Base-by-base conservation (phyloP, 2,329 filamentous ascomycete species). In the Claviceps paspali region DNA sequence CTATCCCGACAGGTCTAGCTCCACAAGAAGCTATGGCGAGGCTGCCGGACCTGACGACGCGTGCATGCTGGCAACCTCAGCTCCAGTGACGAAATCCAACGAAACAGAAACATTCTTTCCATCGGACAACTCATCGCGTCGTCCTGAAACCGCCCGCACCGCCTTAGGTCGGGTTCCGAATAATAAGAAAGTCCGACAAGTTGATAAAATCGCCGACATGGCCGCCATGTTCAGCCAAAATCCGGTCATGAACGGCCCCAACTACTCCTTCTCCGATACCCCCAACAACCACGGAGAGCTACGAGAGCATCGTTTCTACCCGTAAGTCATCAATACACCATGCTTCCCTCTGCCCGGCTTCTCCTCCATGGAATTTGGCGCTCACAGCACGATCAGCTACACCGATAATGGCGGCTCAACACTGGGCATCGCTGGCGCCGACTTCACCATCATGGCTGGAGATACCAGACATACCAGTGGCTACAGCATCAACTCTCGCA, bases 401-500 rank as follows among this genome's bases (percentile, higher is more conserved):
- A 92, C 91, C 48, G 88, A 98, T 68, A 98, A 98, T 59, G 91
- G 91, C 50, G 91, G 91, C 49, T 93, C 86, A 42, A 96, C 91
- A 38, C 76, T 98, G 39, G 91, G 86, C 53, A 96, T 98, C 60
- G 80, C 85, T 28, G 91, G 92, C 49, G 77, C 78, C 55, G 83
- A 92, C 67, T 98, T 96, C 68, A 77, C 86, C 55, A 92, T 98
- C 64, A 77, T 98, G 59, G 91, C 91, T 31, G 91, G 92, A 63
- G 91, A 98, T 67, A 98, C 91, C 50, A 83, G 91, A 57, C 84
- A 85, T 54, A 94, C 87, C 39, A 82, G 83, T 46, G 91, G 92
- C 56, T 98, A 94, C 76, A 95, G 82, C 70, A 98, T 98, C 79
- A 95, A 98, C 76, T 87, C 87, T 41, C 82, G 91, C 52, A 88